Percentiles rank a stretch among this genome's conserved stretches.
Conservation (phyloP, 176 grass and related monocot species). For the Oryza australiensis region DNA sequence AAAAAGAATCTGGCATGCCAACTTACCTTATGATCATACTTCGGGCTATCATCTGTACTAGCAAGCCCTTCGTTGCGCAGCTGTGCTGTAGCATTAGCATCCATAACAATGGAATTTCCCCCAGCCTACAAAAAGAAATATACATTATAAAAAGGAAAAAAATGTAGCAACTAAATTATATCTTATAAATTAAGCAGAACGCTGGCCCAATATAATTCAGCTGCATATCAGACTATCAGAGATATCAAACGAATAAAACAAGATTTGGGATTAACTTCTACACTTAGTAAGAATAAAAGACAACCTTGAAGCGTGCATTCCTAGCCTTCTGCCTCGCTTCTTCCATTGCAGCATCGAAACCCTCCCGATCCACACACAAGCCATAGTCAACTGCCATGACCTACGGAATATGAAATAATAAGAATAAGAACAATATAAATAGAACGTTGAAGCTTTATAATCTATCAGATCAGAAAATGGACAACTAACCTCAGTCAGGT, state of each 20-base stretch:
- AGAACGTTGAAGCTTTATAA: neutral
- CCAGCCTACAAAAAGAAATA: constrained; percentile 42
- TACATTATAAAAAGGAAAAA: neutral
- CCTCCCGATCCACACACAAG: constrained; percentile 71
- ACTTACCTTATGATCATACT: constrained; percentile 79
- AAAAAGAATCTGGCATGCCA: neutral
- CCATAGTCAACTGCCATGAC: constrained; percentile 85
- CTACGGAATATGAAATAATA: constrained; percentile 39
- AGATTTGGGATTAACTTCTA: constrained; percentile 3
- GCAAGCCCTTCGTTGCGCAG: constrained; percentile 57
- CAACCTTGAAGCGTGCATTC: constrained; percentile 82
- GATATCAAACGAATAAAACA: neutral
- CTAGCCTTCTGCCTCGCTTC: constrained; percentile 92
- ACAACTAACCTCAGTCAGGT: constrained; percentile 88
- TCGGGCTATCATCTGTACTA: constrained; percentile 78
- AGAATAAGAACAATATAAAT: constrained; percentile 21
- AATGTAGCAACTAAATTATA: neutral
- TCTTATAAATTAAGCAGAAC: neutral
- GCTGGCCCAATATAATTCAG: neutral
- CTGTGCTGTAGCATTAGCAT: constrained; percentile 81
- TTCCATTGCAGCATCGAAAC: constrained; percentile 81
- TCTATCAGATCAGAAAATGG: constrained; percentile 26
- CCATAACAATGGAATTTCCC: constrained; percentile 71
- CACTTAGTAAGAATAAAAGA: neutral
- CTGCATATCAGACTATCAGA: neutral